Evolutionary conservation across 2,329 filamentous ascomycete species (phyloP).

Genomic region (Xylogone sp.): DNA sequence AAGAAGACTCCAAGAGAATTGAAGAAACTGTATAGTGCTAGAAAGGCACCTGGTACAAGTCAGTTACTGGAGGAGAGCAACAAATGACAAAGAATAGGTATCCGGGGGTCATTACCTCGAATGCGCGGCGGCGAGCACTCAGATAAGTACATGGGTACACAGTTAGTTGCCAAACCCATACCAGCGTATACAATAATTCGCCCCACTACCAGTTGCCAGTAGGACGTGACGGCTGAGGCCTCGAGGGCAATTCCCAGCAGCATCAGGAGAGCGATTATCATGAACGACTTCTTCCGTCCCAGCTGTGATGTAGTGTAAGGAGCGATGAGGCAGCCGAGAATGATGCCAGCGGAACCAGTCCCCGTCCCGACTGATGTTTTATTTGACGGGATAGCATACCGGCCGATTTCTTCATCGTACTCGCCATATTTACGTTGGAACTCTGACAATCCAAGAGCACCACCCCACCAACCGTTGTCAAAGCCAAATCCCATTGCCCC

Average conservation of each 20-base stretch:
- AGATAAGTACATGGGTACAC: neutral
- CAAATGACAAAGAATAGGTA: too few species aligned
- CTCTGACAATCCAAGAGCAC: neutral
- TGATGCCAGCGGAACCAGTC: constrained; percentile 1
- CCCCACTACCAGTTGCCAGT: constrained; percentile 1
- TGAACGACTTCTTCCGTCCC: constrained; percentile 1
- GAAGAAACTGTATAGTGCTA: neutral
- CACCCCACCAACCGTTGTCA: constrained; percentile 2
- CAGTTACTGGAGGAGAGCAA: too few species aligned
- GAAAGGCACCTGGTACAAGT: neutral
- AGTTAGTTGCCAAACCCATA: constrained; percentile 2
- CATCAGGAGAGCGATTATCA: neutral
- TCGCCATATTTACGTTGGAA: neutral
- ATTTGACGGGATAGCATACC: neutral
- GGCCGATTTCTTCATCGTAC: neutral
- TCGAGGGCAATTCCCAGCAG: neutral
- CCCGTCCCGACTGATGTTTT: neutral
- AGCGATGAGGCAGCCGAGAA: constrained; percentile 1
- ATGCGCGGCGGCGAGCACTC: neutral
- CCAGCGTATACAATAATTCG: constrained; percentile 1
- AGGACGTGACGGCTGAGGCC: neutral
- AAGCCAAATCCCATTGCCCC: constrained; percentile 1
- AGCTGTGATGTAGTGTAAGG: neutral
- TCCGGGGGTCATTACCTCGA: neutral
- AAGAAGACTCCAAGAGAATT: neutral